Conservation (phyloP, 805 yeast genomes). For the Kodamaea kakaduensis region DNA sequence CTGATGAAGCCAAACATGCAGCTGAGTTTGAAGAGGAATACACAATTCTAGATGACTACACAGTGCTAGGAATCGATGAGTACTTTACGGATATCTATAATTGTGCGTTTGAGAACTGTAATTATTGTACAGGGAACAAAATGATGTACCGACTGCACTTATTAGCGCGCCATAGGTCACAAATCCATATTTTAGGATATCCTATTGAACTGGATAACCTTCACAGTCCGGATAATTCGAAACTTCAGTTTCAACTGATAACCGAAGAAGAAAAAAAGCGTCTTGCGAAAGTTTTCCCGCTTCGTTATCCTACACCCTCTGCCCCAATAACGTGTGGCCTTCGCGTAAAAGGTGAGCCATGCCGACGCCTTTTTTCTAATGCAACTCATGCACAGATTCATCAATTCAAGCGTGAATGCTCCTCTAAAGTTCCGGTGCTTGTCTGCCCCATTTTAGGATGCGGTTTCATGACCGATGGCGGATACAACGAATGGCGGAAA, state of each 20-base stretch:
- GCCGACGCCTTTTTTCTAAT: slow-evolving; percentile 17
- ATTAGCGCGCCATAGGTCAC: slow-evolving; percentile 18
- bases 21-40: slow-evolving; percentile 22
- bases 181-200: slow-evolving; percentile 22
- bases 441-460: slow-evolving; percentile 40
- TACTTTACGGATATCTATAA: slow-evolving; percentile 11
- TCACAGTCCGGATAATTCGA: no score
- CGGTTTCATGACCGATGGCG: slow-evolving; percentile 33
- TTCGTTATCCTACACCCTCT: slow-evolving; percentile 20
- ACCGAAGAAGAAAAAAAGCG: slow-evolving; percentile 7
- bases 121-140: slow-evolving; percentile 28
- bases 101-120: slow-evolving; percentile 25
- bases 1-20: background rate
- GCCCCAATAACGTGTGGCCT: background rate
- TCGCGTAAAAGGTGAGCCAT: slow-evolving; percentile 15
- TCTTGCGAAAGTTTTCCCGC: slow-evolving; percentile 20
- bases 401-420: slow-evolving; percentile 19
- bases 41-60: slow-evolving; percentile 14
- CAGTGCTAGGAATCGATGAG: slow-evolving; percentile 8
- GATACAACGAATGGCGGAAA: slow-evolving; percentile 25
- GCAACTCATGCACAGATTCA: slow-evolving; percentile 18
- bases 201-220: no score
- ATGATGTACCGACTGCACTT: slow-evolving; percentile 24
- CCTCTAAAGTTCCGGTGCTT: slow-evolving; percentile 28
- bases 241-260: no score